Base-by-base conservation (phyloP, 495 filamentous ascomycete species). In the Rhypophila decipiens region DNA sequence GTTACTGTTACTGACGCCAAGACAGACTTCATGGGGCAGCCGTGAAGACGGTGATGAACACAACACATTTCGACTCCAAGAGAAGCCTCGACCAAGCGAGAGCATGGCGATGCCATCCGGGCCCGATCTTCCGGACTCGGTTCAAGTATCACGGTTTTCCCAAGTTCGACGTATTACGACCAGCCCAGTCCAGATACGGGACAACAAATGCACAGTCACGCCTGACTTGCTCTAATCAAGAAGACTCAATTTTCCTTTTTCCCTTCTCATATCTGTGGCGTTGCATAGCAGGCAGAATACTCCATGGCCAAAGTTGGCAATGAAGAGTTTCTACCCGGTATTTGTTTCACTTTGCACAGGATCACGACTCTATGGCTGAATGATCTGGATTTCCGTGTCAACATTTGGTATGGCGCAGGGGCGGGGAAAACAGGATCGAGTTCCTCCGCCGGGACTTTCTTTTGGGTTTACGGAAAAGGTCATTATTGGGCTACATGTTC, bases 11-110 rank as follows among this genome's bases (percentile, higher is more conserved):
- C 64, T 67, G 22, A 68, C 47, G 34, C 50, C 47, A 53, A 23
- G 34, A 37, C 47, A 82, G 81, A 85, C 82, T 22, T 82, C 82
- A 4, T 86, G 82, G 82, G 82, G 82, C 41, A 84, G 79, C 51
- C 75, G 82, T 47, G 77, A 77, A 34, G 81, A 83, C 45, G 82
- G 80, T 42, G 82, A 86, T 56, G 65, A 74, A 39, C 77, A 84
- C 67, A 76, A 83, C 58, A 71, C 65, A 21, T 61, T 71, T 41
- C 73, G 79, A 44, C 74, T 83, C 69, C 66, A 71, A 39, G 71
- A 65, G 45, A 70, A 70, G 53, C 72, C 72, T 15, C 61, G 57
- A 37, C 71, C 65, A 46, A 71, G 68, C 50, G 66, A 73, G 44
- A 72, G 65, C 50, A 63, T 80, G 46, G 63, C 65, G 12, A 73